phyloP scores from a whole-genome alignment of 2,329 filamentous ascomycete genomes.

The Aphanocladium album region DNA sequence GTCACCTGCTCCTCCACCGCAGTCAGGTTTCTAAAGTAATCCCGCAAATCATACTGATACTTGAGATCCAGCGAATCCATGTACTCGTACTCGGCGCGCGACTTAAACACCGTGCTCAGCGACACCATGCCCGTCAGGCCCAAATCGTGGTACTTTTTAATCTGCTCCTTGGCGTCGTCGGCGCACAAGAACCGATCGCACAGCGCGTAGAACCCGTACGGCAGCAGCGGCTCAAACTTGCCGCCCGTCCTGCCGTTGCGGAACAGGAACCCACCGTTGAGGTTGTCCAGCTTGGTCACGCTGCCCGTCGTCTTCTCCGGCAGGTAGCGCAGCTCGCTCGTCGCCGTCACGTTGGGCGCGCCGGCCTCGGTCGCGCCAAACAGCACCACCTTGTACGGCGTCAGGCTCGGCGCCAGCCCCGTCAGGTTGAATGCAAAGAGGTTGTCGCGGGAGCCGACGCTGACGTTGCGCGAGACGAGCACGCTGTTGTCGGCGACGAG shows the following conservation, averaged over 20 bases:
- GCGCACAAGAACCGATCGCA: slow-evolving; percentile 40
- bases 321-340: slow-evolving; percentile 35
- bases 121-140: slow-evolving; percentile 43
- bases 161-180: slow-evolving; percentile 29
- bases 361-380: slow-evolving; percentile 28
- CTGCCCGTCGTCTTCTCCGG: slow-evolving; percentile 39
- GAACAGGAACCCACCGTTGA: slow-evolving; percentile 38
- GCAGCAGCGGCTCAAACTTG: slow-evolving; percentile 36
- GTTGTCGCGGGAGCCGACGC: slow-evolving; percentile 29
- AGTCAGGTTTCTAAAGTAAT: slow-evolving; percentile 39
- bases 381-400: slow-evolving; percentile 36
- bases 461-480: slow-evolving; percentile 30
- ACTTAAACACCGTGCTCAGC: slow-evolving; percentile 34
- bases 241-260: slow-evolving; percentile 30
- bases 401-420: slow-evolving; percentile 28
- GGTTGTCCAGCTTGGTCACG: slow-evolving; percentile 41
- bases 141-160: slow-evolving; percentile 29
- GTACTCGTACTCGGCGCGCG: slow-evolving; percentile 31
- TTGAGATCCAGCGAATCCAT: slow-evolving; percentile 35
- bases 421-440: slow-evolving; percentile 34
- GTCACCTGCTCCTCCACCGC: slow-evolving; percentile 35
- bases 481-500: slow-evolving; percentile 24
- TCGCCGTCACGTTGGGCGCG: slow-evolving; percentile 30
- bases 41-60: slow-evolving; percentile 42
- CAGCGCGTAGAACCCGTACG: slow-evolving; percentile 40